phyloP scores from a whole-genome alignment of 495 filamentous ascomycete genomes.

The Terfezia claveryi region DNA sequence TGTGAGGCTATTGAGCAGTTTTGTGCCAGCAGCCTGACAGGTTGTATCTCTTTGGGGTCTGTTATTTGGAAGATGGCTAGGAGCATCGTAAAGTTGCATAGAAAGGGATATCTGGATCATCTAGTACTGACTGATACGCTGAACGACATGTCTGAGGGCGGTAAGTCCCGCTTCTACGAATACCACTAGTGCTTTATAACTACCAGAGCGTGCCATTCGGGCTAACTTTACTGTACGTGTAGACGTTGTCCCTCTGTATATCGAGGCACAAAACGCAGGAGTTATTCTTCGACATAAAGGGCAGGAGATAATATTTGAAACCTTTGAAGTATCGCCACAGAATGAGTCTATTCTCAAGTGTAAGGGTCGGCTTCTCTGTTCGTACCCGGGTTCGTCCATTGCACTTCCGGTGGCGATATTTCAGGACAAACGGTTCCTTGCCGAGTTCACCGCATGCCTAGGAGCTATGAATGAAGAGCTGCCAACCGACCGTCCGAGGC shows the following conservation, averaged over 20 bases:
- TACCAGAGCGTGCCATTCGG: background rate
- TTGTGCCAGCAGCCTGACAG: background rate
- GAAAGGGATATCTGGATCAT: background rate
- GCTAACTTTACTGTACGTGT: background rate
- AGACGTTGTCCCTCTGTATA: constrained; percentile 23
- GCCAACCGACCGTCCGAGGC: constrained; percentile 19
- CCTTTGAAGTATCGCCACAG: constrained; percentile 34
- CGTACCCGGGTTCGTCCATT: constrained; percentile 33
- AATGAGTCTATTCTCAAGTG: constrained; percentile 27
- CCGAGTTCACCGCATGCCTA: constrained; percentile 24
- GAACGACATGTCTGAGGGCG: background rate
- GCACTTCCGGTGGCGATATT: constrained; percentile 20
- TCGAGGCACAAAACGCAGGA: constrained; percentile 38
- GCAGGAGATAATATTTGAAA: constrained; percentile 26
- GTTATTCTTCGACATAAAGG: constrained; percentile 25
- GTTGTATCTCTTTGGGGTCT: background rate
- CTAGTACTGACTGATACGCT: background rate
- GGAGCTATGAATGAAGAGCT: constrained; percentile 24
- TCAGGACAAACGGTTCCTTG: constrained; percentile 20
- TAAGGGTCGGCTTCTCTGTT: constrained; percentile 29
- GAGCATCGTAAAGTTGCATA: background rate
- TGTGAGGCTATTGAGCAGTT: background rate
- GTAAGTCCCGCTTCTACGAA: background rate
- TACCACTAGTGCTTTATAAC: background rate
- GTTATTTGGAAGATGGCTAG: background rate